Base-by-base conservation (phyloP, 177 flowering plant species). In the Vitis hybrid region DNA sequence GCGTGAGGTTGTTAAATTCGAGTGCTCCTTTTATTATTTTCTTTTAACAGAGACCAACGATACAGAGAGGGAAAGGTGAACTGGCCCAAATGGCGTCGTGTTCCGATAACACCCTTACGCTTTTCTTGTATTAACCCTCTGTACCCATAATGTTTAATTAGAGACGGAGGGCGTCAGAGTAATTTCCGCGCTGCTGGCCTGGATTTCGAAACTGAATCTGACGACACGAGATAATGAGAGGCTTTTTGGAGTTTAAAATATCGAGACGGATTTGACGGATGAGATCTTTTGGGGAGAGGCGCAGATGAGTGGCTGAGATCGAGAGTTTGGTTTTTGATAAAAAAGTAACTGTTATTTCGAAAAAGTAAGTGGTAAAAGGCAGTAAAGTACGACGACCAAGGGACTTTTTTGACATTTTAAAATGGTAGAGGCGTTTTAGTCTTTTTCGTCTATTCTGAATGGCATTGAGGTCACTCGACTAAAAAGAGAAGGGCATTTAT, bases 181-280 rank as follows among this genome's bases (percentile, higher is more conserved):
- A 59, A 73, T 70, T 76, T 1, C 0, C 1, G 0, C 0, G 13
- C 80, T 79, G 79, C 39, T 68, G 82, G 81, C 77, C 78, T 71
- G 73, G 78, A 75, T 81, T 82, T 83, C 84, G 87, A 79, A 83
- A 71, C 82, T 79, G 81, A 79, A 79, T 85, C 86, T 82, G 86
- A 79, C 78, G 84, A 71, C 79, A 71, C 74, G 79, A 69, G 72
- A 74, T 73, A 67, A 76, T 73, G 78, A 73, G 68, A 71, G 75
- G 65, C 68, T 49, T 70, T 59, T 65, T 63, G 67, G 61, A 57
- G 65, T 65, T 75, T 76, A 75, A 73, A 68, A 74, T 74, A 74
- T 77, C 80, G 74, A 77, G 78, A 74, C 62, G 16, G 76, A 50
- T 65, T 76, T 58, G 58, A 82, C 78, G 85, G 83, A 39, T 66